Percentiles rank a stretch among this genome's conserved stretches.
Evolutionary conservation across 495 filamentous ascomycete genomes (phyloP).

Genomic region (Penicillium simplicissimum): DNA sequence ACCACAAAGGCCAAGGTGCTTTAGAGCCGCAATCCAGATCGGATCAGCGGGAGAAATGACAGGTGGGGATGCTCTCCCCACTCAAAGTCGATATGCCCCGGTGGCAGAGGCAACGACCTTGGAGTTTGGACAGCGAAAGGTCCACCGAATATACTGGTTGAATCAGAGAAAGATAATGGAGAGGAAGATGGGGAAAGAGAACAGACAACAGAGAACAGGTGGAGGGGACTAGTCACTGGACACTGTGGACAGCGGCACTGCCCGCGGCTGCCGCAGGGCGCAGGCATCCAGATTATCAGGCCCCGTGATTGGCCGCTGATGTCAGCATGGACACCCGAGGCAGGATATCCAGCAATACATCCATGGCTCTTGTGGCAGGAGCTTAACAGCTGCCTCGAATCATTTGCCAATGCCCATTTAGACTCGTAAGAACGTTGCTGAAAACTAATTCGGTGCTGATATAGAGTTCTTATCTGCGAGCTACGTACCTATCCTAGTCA

Average conservation of each 20-base stretch:
- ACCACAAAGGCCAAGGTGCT: constrained; percentile 1
- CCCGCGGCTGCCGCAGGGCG: constrained; percentile 16
- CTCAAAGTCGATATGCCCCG: constrained; percentile 2
- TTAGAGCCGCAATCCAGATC: constrained; percentile 7
- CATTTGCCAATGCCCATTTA: neutral
- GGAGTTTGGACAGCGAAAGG: constrained; percentile 3
- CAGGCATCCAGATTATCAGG: constrained; percentile 25
- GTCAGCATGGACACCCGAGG: constrained; percentile 3
- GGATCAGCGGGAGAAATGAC: constrained; percentile 1
- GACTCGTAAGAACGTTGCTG: neutral
- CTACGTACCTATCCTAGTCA: neutral
- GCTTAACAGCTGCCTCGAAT: neutral
- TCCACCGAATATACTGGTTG: neutral
- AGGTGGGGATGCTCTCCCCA: constrained; percentile 4
- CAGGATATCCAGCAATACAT: neutral
- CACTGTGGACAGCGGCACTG: neutral
- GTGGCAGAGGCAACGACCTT: constrained; percentile 1
- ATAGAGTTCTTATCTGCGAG: neutral
- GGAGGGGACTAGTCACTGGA: neutral
- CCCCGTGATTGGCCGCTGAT: constrained; percentile 4
- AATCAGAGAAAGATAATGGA: constrained; percentile 6
- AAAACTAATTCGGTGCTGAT: neutral
- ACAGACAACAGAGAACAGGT: neutral
- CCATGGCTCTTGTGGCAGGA: neutral
- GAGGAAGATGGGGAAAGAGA: constrained; percentile 8